Evolutionary conservation across 2,329 filamentous ascomycete genomes (phyloP), one percentile per base, ranked within the genome.

Genomic region (Cladosporium oxysporum): DNA sequence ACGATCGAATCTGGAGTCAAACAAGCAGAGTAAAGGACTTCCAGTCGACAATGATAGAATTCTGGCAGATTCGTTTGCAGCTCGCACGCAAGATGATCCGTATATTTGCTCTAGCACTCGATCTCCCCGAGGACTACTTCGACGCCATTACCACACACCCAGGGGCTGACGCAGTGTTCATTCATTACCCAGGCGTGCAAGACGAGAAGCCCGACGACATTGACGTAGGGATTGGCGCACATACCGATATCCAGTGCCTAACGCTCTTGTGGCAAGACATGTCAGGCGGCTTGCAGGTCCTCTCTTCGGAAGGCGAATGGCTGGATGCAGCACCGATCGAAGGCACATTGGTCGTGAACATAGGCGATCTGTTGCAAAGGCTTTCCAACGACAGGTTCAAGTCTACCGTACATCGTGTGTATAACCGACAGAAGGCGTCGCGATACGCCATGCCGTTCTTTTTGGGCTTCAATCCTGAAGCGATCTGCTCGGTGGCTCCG

Each of bases 51-150:
- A 35, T 58, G 33, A 41, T 58, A 33, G 21, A 58, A 10, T 58
- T 58, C 31, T 58, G 23, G 82, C 83, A 11, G 79, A 77, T 16
- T 79, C 82, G 5, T 83, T 92, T 1, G 92, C 91, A 1, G 90
- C 89, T 69, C 92, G 96, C 75, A 91, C 88, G 63, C 87, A 90
- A 68, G 89, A 89, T 70, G 83, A 82, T 79, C 67, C 55, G 72
- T 63, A 47, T 58, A n/a, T 35, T n/a, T 4, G 21, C 37, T 8
- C 21, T 66, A 16, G 23, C n/a, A 8, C 50, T 33, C 16, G 33
- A 29, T 2, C 31, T 49, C 5, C 31, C 44, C 16, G 31, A 37
- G 47, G n/a, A 57, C 47, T 35, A 57, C 18, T 59, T 50, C 44
- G 59, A 29, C 16, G 58, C 58, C n/a, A 33, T 62, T 6, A 61